Base-by-base conservation (phyloP, 495 filamentous ascomycete species). In the Usnea hakonensis region DNA sequence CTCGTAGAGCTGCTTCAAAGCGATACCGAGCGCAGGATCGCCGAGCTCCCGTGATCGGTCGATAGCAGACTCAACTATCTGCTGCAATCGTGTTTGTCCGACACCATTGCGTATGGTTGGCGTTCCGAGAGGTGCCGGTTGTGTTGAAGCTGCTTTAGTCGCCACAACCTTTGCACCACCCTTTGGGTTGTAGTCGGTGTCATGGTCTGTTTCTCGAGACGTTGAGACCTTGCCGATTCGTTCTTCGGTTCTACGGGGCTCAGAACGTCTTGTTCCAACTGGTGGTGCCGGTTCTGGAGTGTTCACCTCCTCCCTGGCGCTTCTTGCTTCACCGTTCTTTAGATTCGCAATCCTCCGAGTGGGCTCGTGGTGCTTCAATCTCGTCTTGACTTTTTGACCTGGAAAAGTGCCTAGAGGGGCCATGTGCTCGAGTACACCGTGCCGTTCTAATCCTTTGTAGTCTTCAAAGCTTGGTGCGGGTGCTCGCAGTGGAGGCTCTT, bases 391-490 rank as follows among this genome's bases (percentile, higher is more conserved):
- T 62, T 77, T 79, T 23, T 70, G 59, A 70, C 78, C 84, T 10
- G 88, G 88, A 54, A 81, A 73, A 32, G 79, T 79, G 41, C 88
- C 88, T 6, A 91, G 73, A 33, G 88, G 82, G 44, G 80, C 81
- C 87, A 91, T 90, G 65, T 82, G 81, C 71, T 84, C 84, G 14
- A 88, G 73, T 7, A 89, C 85, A 55, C 85, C 85, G 65, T 83
- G 78, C 35, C 84, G 75, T 64, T 84, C 74, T 66, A 84, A 76
- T 63, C 79, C 85, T 52, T 68, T 66, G 68, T 81, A 73, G 60
- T 93, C 90, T 71, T 82, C 78, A 70, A 85, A 93, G 64, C 86
- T 90, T 2, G 90, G 82, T 32, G 71, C 73, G 64, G 87, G 85
- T 33, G 78, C 74, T 65, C 85, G 81, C 41, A 87, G 66, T 9